Conservation (phyloP, 768 basidiomycete genomes). For the Mycena capillaripes region DNA sequence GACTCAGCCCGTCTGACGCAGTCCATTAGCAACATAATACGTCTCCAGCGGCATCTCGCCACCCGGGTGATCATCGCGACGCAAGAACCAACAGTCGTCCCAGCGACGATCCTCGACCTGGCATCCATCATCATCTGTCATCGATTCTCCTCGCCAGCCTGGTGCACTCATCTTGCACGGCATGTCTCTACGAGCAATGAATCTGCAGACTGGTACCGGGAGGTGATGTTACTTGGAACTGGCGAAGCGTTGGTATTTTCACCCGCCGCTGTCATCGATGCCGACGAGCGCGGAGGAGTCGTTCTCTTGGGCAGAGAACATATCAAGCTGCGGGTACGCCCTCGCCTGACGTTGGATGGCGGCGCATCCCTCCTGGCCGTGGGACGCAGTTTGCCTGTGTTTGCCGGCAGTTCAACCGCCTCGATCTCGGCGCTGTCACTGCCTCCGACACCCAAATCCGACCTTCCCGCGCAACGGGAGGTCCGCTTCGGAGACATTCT, state of each 20-base stretch:
- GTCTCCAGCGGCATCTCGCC: conserved; percentile 67
- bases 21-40: conserved; percentile 58
- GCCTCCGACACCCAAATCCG: background rate
- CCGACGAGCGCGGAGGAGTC: conserved; percentile 3
- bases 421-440: no score
- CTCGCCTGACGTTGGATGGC: conserved; percentile 9
- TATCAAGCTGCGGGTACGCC: conserved; percentile 1
- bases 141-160: conserved; percentile 68
- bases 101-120: conserved; percentile 63
- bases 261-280: conserved; percentile 24
- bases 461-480: background rate
- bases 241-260: conserved; percentile 35
- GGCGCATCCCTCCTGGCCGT: background rate
- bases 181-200: conserved; percentile 59
- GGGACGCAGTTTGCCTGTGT: background rate
- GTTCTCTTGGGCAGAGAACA: conserved; percentile 5
- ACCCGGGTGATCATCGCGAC: background rate
- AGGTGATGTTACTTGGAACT: conserved; percentile 35
- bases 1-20: conserved; percentile 57
- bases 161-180: conserved; percentile 66
- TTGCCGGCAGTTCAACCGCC: background rate
- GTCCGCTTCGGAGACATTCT: no score
- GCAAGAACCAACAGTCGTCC: conserved; percentile 53
- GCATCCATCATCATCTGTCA: conserved; percentile 63
- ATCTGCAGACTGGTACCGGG: conserved; percentile 27